Conservation (phyloP, 768 basidiomycete genomes). For the Pleurotus sapidus region DNA sequence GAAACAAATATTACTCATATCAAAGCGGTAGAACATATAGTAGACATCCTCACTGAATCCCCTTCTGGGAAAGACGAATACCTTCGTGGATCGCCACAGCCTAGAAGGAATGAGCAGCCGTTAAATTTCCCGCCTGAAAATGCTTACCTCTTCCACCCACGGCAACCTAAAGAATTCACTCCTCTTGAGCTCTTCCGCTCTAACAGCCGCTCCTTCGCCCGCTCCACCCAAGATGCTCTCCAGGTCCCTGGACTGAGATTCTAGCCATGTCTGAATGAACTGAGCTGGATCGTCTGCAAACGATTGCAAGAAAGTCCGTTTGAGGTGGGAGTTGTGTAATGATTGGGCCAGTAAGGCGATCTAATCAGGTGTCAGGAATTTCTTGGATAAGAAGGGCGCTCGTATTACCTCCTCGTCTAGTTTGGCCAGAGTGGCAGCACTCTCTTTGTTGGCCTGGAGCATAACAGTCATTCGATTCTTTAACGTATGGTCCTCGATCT, state of each 20-base stretch:
- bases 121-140: slow-evolving; percentile 6
- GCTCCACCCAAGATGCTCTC: slow-evolving; percentile 88
- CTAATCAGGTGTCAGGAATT: slow-evolving; percentile 30
- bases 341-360: slow-evolving; percentile 84
- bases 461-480: slow-evolving; percentile 79
- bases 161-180: slow-evolving; percentile 91
- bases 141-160: slow-evolving; percentile 76
- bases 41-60: neutral
- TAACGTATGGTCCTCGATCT: slow-evolving; percentile 73
- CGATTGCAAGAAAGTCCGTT: slow-evolving; percentile 79
- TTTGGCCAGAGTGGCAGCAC: slow-evolving; percentile 59
- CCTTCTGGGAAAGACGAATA: neutral
- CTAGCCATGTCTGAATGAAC: slow-evolving; percentile 89
- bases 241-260: slow-evolving; percentile 88
- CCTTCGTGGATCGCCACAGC: slow-evolving; percentile 87
- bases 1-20: neutral
- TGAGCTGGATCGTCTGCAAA: slow-evolving; percentile 77
- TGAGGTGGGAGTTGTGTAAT: slow-evolving; percentile 82
- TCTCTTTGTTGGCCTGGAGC: slow-evolving; percentile 67
- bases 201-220: slow-evolving; percentile 70
- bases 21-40: neutral
- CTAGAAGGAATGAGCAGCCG: slow-evolving; percentile 26
- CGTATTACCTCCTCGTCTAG: slow-evolving; percentile 81
- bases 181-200: slow-evolving; percentile 85
- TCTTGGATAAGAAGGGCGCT: neutral